Evolutionary conservation across 2,329 filamentous ascomycete genomes (phyloP).

Genomic region (Exophiala sp.): DNA sequence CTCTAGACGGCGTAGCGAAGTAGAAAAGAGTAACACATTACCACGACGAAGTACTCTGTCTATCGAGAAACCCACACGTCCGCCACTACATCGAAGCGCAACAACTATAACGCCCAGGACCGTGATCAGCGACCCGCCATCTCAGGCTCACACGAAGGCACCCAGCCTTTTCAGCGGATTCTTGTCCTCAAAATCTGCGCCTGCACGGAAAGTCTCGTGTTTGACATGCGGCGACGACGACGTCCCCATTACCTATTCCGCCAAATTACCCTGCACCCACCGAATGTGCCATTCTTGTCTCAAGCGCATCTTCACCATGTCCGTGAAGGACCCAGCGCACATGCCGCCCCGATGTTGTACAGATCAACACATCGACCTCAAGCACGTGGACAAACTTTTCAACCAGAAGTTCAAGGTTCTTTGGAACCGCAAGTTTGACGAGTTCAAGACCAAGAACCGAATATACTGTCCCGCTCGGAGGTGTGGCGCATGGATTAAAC

Average conservation of each 20-base stretch:
- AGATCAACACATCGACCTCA: constrained; percentile 66
- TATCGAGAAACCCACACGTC: constrained; percentile 8
- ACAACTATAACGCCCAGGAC: constrained; percentile 14
- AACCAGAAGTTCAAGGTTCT: constrained; percentile 68
- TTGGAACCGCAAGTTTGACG: constrained; percentile 78
- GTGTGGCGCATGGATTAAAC: constrained; percentile 78
- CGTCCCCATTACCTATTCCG: constrained; percentile 59
- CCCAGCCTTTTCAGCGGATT: constrained; percentile 16
- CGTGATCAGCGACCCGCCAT: constrained; percentile 1
- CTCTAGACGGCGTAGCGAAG: neutral
- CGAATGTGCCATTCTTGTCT: constrained; percentile 77
- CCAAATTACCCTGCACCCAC: constrained; percentile 73
- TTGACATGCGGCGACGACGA: constrained; percentile 68
- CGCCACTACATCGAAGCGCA: constrained; percentile 19
- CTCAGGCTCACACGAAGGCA: constrained; percentile 13
- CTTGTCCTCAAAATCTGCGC: constrained; percentile 18
- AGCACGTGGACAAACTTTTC: constrained; percentile 73
- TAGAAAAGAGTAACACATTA: constrained; percentile 1
- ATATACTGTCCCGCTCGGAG: constrained; percentile 71
- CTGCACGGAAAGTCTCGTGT: constrained; percentile 60
- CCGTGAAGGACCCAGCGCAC: constrained; percentile 69
- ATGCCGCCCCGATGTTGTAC: constrained; percentile 86
- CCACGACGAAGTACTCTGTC: neutral
- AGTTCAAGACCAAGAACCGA: constrained; percentile 70
- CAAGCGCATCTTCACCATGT: constrained; percentile 69